Evolutionary conservation across 805 yeast genomes (phyloP).

Genomic region (Pichia nanzhaoensis): DNA sequence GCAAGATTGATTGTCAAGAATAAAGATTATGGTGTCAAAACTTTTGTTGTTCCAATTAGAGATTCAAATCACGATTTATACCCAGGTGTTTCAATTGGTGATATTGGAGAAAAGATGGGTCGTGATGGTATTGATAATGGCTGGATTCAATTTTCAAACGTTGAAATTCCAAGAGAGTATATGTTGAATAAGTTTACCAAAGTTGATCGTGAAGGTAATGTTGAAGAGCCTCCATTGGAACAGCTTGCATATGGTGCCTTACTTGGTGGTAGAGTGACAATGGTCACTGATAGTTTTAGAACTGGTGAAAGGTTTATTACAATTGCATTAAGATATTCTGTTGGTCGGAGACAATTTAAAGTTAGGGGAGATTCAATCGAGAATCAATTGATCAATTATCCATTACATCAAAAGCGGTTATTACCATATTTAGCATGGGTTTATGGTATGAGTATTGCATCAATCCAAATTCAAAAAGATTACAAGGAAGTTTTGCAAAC

Average conservation of each 20-base stretch:
- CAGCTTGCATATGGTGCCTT: conserved; percentile 86
- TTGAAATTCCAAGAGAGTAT: conserved; percentile 73
- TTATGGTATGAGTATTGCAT: conserved; percentile 68
- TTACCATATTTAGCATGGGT: conserved; percentile 78
- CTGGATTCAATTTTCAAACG: conserved; percentile 88
- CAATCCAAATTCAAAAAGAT: conserved; percentile 51
- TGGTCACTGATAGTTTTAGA: conserved; percentile 82
- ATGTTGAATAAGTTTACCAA: conserved; percentile 77
- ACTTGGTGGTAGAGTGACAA: conserved; percentile 80
- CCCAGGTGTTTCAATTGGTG: conserved; percentile 83
- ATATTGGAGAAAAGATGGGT: conserved; percentile 94
- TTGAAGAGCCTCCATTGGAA: conserved; percentile 74
- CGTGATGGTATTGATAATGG: conserved; percentile 95
- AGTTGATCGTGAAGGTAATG: conserved; percentile 62
- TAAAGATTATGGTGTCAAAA: conserved; percentile 86
- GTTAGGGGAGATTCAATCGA: conserved; percentile 42
- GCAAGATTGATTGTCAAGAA: conserved; percentile 79
- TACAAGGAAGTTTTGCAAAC: conserved; percentile 43
- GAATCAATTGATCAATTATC: conserved; percentile 75
- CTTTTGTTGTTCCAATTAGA: conserved; percentile 86
- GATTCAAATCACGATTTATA: conserved; percentile 63
- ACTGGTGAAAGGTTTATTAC: conserved; percentile 74
- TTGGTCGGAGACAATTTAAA: conserved; percentile 82
- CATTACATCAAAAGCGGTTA: conserved; percentile 82
- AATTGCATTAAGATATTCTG: conserved; percentile 83